phyloP scores from a whole-genome alignment of 2,329 filamentous ascomycete species.

The Fusarium transvaalense region DNA sequence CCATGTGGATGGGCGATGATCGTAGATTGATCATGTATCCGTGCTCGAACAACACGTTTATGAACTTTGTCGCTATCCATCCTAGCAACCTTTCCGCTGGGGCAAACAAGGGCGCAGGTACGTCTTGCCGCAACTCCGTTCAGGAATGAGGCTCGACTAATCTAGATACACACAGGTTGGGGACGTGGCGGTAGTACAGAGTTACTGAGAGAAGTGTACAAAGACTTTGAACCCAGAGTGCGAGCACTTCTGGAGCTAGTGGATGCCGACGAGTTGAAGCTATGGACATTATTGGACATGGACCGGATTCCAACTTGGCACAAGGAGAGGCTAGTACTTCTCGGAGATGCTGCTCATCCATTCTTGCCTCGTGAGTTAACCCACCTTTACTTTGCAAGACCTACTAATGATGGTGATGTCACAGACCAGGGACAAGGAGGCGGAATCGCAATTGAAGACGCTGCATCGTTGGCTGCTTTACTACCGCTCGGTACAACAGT shows the following conservation, averaged over 20 bases:
- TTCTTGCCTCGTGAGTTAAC: slow-evolving; percentile 63
- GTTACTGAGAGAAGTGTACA: slow-evolving; percentile 54
- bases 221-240: slow-evolving; percentile 59
- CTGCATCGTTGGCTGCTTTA: slow-evolving; percentile 68
- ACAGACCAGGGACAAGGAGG: slow-evolving; percentile 51
- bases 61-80: slow-evolving; percentile 67
- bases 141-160: slow-evolving; percentile 1
- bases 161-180: slow-evolving; percentile 51
- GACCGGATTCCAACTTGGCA: slow-evolving; percentile 67
- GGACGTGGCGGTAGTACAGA: slow-evolving; percentile 54
- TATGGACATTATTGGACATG: slow-evolving; percentile 74
- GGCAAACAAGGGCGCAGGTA: slow-evolving; percentile 19
- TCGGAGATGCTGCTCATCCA: slow-evolving; percentile 77
- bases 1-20: slow-evolving; percentile 58
- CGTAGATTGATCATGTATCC: slow-evolving; percentile 63
- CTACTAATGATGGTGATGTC: background rate
- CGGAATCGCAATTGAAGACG: slow-evolving; percentile 77
- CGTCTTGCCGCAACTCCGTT: rapidly evolving
- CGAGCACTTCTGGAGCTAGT: slow-evolving; percentile 58
- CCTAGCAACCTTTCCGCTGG: slow-evolving; percentile 48
- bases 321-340: slow-evolving; percentile 64
- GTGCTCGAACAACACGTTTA: slow-evolving; percentile 57
- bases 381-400: rapidly evolving
- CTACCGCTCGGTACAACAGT: slow-evolving; percentile 60
- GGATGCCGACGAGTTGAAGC: slow-evolving; percentile 61